phyloP scores from a whole-genome alignment of 139 green algal genomes.

The Haematococcus lacustris region DNA sequence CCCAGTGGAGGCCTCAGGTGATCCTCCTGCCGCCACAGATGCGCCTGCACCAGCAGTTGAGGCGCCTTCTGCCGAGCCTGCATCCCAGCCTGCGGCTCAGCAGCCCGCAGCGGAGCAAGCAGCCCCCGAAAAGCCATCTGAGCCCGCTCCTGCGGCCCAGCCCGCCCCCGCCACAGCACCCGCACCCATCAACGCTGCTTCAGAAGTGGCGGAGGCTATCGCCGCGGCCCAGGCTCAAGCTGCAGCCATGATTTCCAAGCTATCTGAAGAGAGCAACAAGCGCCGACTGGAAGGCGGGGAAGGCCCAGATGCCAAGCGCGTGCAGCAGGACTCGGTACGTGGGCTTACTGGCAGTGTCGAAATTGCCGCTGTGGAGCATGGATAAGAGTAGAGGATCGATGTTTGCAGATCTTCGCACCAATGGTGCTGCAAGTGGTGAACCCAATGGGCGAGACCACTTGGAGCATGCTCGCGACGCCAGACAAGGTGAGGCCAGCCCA shows the following conservation, averaged over 20 bases:
- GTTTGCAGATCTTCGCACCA: constrained; percentile 5
- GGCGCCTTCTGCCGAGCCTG: no score
- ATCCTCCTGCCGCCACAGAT: no score
- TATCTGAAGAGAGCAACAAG: constrained; percentile 3
- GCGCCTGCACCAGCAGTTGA: no score
- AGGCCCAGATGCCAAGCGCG: constrained; percentile 14
- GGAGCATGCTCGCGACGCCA: background rate
- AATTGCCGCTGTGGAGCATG: background rate
- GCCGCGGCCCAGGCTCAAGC: constrained; percentile 18
- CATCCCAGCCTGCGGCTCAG: no score
- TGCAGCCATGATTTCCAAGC: background rate
- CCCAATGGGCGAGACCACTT: background rate
- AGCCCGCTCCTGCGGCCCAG: no score
- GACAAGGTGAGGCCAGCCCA: constrained; percentile 16
- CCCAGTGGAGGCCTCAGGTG: no score
- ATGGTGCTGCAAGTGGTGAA: background rate
- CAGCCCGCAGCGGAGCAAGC: no score
- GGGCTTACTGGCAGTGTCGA: background rate
- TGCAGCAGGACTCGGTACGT: background rate
- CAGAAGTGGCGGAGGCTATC: no score
- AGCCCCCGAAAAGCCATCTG: no score
- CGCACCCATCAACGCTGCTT: no score
- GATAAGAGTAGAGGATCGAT: background rate
- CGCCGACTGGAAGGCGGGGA: background rate
- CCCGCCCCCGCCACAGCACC: no score